Evolutionary conservation across 768 basidiomycete species (phyloP).

Genomic region (Collybia mongolica): DNA sequence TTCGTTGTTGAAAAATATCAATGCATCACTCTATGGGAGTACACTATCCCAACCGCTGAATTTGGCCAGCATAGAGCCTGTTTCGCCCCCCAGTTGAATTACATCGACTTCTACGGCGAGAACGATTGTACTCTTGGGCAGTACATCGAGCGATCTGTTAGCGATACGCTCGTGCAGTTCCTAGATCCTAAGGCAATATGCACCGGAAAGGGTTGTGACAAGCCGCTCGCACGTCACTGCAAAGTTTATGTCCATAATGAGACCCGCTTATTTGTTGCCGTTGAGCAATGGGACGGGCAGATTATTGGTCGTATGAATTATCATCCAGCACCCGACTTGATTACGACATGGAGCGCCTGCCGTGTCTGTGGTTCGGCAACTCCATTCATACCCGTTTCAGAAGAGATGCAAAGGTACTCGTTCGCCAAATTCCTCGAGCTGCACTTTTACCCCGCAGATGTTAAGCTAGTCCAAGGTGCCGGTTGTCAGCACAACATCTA

Average conservation of each 20-base stretch:
- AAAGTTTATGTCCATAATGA: slow-evolving; percentile 91
- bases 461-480: slow-evolving; percentile 82
- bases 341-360: slow-evolving; percentile 93
- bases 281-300: slow-evolving; percentile 86
- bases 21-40: slow-evolving; percentile 77
- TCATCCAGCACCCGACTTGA: slow-evolving; percentile 63
- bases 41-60: slow-evolving; percentile 73
- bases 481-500: slow-evolving; percentile 95
- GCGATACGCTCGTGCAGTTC: slow-evolving; percentile 65
- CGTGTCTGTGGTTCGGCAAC: slow-evolving; percentile 75
- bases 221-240: slow-evolving; percentile 80
- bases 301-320: slow-evolving; percentile 57
- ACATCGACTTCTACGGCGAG: slow-evolving; percentile 88
- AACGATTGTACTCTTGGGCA: slow-evolving; percentile 93
- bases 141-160: slow-evolving; percentile 81
- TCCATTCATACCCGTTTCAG: slow-evolving; percentile 85
- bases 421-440: slow-evolving; percentile 96
- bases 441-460: slow-evolving; percentile 90
- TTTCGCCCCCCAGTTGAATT: slow-evolving; percentile 69
- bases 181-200: slow-evolving; percentile 78
- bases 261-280: slow-evolving; percentile 76
- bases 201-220: slow-evolving; percentile 79
- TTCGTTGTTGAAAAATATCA: slow-evolving; percentile 94
- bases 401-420: slow-evolving; percentile 91
- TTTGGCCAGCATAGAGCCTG: slow-evolving; percentile 70